Evolutionary conservation across 345 rosid species (phyloP).

Genomic region (Aquilaria malaccensis): DNA sequence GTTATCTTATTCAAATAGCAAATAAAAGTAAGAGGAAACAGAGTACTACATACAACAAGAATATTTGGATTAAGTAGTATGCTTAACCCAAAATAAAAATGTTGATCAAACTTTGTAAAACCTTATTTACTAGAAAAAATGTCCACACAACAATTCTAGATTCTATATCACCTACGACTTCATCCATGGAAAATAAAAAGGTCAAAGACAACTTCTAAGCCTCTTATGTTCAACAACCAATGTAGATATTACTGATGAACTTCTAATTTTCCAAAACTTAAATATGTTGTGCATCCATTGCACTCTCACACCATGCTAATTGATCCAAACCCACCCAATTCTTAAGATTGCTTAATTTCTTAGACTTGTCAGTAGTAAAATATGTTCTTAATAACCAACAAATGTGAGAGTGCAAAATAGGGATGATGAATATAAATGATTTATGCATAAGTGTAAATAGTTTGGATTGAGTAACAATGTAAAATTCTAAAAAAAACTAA

Average conservation of each 20-base stretch:
- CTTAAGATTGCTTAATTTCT: too few relatives aligned
- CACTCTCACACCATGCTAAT: too few relatives aligned
- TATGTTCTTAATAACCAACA: too few relatives aligned
- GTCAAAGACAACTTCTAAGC: slow-evolving; percentile 8
- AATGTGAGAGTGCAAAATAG: too few relatives aligned
- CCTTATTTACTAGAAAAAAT: slow-evolving; percentile 69
- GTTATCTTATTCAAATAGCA: slow-evolving; percentile 50
- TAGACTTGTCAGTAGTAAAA: too few relatives aligned
- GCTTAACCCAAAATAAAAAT: too few relatives aligned
- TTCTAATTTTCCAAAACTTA: too few relatives aligned
- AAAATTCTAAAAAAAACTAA: background rate
- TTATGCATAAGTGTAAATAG: too few relatives aligned
- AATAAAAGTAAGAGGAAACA: slow-evolving; percentile 13
- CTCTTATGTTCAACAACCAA: slow-evolving; percentile 12
- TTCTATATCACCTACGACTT: slow-evolving; percentile 60
- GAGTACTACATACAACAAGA: background rate
- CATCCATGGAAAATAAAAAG: slow-evolving; percentile 60
- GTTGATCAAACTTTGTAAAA: background rate
- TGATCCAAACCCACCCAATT: too few relatives aligned
- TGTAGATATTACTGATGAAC: slow-evolving; percentile 1
- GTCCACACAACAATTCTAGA: slow-evolving; percentile 86
- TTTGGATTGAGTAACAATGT: background rate
- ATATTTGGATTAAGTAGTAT: background rate
- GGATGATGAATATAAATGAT: too few relatives aligned
- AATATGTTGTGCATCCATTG: too few relatives aligned